These are phyloP conservation scores for Aureobasidium sp. DNA, from an alignment of 2,329 filamentous ascomycete genomes.

Conservation along the genomic window DNA sequence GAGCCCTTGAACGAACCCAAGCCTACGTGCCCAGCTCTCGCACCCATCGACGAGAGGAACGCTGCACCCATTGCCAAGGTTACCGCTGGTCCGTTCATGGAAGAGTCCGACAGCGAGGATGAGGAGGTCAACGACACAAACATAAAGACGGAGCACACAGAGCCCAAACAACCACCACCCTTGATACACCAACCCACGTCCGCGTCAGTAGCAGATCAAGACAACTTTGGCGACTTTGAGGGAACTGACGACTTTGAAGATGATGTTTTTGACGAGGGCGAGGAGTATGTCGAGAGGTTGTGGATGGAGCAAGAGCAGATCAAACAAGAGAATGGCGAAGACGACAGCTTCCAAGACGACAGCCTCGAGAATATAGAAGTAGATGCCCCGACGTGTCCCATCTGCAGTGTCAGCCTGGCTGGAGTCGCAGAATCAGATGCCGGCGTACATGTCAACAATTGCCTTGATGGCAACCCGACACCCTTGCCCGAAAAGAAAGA, in stretches of 20 bases:
- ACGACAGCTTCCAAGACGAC: not conserved
- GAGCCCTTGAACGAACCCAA: constrained; percentile 24
- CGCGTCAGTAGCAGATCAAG: constrained; percentile 24
- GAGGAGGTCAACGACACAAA: constrained; percentile 18
- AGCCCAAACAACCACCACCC: not conserved
- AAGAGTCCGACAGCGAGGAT: constrained; percentile 58
- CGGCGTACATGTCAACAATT: constrained; percentile 82
- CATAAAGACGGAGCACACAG: not conserved
- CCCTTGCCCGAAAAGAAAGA: constrained; percentile 37
- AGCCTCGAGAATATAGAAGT: not conserved
- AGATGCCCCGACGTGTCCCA: constrained; percentile 53
- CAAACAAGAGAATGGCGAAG: constrained; percentile 40
- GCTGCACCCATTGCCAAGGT: not conserved
- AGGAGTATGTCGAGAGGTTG: constrained; percentile 43
- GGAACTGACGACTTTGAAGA: constrained; percentile 52
- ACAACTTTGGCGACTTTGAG: constrained; percentile 44
- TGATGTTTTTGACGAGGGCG: constrained; percentile 46
- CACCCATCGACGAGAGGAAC: not conserved
- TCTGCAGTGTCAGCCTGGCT: constrained; percentile 60
- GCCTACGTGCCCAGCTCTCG: constrained; percentile 28
- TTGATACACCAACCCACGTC: constrained; percentile 3
- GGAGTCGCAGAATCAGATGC: constrained; percentile 54
- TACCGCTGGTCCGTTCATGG: constrained; percentile 54
- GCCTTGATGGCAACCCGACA: constrained; percentile 72
- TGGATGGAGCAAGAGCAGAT: constrained; percentile 64